Evolutionary conservation across 2,329 filamentous ascomycete genomes (phyloP).

Genomic region (Diaporthe capsici): DNA sequence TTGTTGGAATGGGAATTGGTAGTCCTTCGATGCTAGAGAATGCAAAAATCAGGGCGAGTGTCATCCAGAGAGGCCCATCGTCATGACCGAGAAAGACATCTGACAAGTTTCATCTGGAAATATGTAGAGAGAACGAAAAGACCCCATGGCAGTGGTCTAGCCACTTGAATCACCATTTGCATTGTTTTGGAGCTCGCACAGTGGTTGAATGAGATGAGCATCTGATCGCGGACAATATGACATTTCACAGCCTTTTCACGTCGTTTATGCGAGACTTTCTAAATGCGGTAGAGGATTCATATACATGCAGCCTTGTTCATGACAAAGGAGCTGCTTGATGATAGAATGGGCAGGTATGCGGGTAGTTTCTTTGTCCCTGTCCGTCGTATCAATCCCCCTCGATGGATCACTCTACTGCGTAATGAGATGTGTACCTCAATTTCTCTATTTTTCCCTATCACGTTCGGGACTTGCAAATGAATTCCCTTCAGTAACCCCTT

Average conservation of each 20-base stretch:
- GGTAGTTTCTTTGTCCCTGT: neutral
- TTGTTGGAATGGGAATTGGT: neutral
- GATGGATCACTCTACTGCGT: neutral
- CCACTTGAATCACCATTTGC: no score
- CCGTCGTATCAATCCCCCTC: neutral
- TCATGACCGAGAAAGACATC: neutral
- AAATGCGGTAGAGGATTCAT: neutral
- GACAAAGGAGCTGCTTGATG: neutral
- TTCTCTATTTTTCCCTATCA: neutral
- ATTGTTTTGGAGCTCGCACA: no score
- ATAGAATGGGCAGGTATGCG: neutral
- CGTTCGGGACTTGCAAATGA: no score
- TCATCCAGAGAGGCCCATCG: neutral
- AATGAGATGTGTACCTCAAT: neutral
- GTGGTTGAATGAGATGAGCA: neutral
- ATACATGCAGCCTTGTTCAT: neutral
- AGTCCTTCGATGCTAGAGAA: no score
- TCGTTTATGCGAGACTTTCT: neutral
- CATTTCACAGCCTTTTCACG: neutral
- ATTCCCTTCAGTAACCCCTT: no score
- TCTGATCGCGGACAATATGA: neutral
- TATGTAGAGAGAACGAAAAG: no score
- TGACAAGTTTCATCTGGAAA: neutral
- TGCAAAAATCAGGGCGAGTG: neutral
- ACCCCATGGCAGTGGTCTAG: no score